These are phyloP conservation scores for Lenwebbia sp. DNA, from an alignment of 345 rosid genomes.

Conservation along the genomic window DNA sequence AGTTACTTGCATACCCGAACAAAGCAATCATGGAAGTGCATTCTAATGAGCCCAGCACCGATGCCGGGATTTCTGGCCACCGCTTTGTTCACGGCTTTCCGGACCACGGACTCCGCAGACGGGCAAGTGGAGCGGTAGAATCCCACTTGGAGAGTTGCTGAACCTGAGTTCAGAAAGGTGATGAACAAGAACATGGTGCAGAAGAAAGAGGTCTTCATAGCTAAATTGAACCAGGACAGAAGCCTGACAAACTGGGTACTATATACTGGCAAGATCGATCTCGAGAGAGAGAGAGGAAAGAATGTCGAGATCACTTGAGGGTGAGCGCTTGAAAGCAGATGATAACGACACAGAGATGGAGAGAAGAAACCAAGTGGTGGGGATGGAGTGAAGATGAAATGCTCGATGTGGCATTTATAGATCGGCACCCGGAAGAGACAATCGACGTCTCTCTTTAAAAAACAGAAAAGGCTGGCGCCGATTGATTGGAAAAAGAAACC, in stretches of 20 bases:
- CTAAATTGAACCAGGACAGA: not conserved
- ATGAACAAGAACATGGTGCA: not conserved
- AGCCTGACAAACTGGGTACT: not conserved
- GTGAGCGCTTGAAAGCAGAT: not conserved
- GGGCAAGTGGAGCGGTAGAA: constrained; percentile 13
- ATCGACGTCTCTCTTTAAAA: not conserved
- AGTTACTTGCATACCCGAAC: not conserved
- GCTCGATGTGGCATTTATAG: not conserved
- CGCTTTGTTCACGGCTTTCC: constrained; percentile 5
- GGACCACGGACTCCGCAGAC: constrained; percentile 1
- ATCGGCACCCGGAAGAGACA: not conserved
- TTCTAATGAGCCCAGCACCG: constrained; percentile 8
- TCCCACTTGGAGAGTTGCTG: constrained; percentile 1
- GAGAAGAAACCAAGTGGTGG: not conserved
- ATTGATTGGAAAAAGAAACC: not conserved
- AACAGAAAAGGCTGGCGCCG: not conserved
- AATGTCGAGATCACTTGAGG: not conserved
- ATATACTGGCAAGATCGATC: not conserved
- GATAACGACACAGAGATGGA: not conserved
- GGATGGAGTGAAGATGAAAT: not conserved
- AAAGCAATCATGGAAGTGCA: constrained; percentile 22
- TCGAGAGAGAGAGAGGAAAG: not conserved
- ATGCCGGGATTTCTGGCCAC: constrained; percentile 4
- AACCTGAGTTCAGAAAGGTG: not conserved
- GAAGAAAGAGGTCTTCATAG: not conserved